Evolutionary conservation across 345 rosid genomes (phyloP), one percentile per base, ranked within the genome.

Genomic region (Dipteronia sinensis): DNA sequence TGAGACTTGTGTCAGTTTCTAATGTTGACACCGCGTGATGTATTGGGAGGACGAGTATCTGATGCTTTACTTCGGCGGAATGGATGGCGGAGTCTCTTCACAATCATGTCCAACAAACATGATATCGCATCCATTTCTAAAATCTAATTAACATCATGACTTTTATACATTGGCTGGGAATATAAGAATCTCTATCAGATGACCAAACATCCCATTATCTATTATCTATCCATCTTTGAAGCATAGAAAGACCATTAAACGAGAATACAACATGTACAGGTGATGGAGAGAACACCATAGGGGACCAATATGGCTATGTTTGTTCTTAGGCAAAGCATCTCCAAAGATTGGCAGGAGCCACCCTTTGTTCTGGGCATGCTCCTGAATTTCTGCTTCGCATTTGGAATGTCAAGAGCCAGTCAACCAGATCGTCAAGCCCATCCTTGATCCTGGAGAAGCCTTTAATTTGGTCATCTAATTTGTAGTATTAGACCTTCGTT

Each of bases 371-470:
- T 83, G 89, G 62, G 98, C 99, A 85, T 79, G 73, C 77, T 90
- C 91, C 73, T 78, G 77, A 91, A 97, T 80, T 97, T 97, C 83
- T 94, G 93, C 79, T 81, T 86, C 1, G 98, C 99, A 71, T 94
- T 91, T 0, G 99, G 99, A 77, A 97, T 89, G 85, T 97, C 98
- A 0, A 97, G 95, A 16, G 97, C 97, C 80, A n/a, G n/a, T n/a
- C n/a, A n/a, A 27, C 27, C 27, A 97, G 83, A 85, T 97, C 98
- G 25, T 97, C 97, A 0, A 97, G 94, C 65, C 94, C 95, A 23
- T 94, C 98, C 79, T 87, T 90, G 65, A 97, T 87, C 40, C 98
- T 89, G 77, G 89, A 82, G 87, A 94, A 93, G 49, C 98, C 99
- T 83, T 90, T n/a, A n/a, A n/a, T n/a, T n/a, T 93, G 1, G 96